Conservation (phyloP, 2,329 filamentous ascomycete genomes). For the Curvularia verruculosa region DNA sequence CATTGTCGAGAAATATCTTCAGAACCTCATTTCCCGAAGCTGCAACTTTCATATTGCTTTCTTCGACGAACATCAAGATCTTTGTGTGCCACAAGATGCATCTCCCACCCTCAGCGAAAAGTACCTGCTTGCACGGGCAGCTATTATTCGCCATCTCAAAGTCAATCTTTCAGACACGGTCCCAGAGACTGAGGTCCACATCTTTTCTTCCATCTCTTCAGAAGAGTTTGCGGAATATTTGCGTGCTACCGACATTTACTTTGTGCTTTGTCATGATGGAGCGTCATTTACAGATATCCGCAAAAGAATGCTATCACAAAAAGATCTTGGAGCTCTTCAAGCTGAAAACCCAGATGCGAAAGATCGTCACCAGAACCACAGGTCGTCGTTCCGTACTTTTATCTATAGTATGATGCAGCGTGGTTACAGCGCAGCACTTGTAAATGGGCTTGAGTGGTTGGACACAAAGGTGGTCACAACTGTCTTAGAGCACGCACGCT, state of each 20-base stretch:
- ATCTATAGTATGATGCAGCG: constrained; percentile 62
- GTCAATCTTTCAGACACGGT: constrained; percentile 50
- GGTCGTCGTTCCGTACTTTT: constrained; percentile 52
- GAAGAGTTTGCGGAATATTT: constrained; percentile 63
- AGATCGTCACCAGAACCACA: constrained; percentile 32
- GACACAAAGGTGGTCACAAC: constrained; percentile 64
- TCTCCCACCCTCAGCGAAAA: constrained; percentile 51
- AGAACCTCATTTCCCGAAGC: constrained; percentile 64
- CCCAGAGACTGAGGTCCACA: constrained; percentile 53
- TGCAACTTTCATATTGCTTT: constrained; percentile 76
- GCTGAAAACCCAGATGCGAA: constrained; percentile 25
- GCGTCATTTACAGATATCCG: constrained; percentile 39
- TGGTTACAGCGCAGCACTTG: constrained; percentile 67
- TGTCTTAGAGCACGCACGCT: constrained; percentile 28
- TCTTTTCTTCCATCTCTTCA: constrained; percentile 58
- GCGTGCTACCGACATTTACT: constrained; percentile 62
- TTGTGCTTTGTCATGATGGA: constrained; percentile 73
- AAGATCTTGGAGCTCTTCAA: constrained; percentile 26
- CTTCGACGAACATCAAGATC: constrained; percentile 63
- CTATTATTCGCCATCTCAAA: constrained; percentile 69
- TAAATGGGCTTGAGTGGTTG: constrained; percentile 67
- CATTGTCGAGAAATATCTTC: constrained; percentile 69
- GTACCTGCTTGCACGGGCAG: constrained; percentile 66
- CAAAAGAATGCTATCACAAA: constrained; percentile 27
- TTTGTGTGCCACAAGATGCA: constrained; percentile 61